Percentiles rank a stretch among this genome's conserved stretches.
Conservation (phyloP, 352 stramenopile species). For the Globisporangium carolinianum region DNA sequence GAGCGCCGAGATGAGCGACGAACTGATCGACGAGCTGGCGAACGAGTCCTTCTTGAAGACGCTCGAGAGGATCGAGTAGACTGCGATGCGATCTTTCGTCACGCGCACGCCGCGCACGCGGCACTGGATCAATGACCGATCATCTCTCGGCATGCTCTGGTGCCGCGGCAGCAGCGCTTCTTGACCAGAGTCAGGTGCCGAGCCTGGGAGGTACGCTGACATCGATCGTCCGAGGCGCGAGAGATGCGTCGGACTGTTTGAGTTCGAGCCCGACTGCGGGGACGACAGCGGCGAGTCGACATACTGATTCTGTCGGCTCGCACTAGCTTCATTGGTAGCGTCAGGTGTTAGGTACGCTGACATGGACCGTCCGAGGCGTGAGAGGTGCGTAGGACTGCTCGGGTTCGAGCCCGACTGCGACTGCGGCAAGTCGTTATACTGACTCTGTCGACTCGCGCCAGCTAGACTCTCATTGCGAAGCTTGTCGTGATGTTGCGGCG, state of each 20-base stretch:
- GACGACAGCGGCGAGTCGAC: neutral
- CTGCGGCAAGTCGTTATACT: neutral
- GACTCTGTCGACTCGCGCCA: neutral
- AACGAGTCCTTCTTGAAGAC: slow-evolving; percentile 15
- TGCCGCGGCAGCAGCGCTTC: neutral
- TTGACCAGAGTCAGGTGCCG: neutral
- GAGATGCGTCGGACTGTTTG: slow-evolving; percentile 2
- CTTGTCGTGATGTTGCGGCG: no score
- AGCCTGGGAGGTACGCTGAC: slow-evolving; percentile 5
- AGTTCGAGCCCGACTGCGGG: neutral
- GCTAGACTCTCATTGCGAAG: neutral
- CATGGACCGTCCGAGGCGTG: slow-evolving; percentile 11
- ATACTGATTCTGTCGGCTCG: neutral
- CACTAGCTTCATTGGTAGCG: neutral
- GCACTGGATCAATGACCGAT: slow-evolving; percentile 25
- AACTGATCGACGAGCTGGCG: slow-evolving; percentile 2
- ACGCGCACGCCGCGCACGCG: slow-evolving; percentile 48
- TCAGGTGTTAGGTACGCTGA: slow-evolving; percentile 1
- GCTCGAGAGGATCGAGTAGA: slow-evolving; percentile 54
- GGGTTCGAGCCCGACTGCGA: neutral
- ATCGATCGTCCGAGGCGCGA: slow-evolving; percentile 11
- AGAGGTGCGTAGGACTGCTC: slow-evolving; percentile 2
- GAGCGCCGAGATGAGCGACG: slow-evolving; percentile 6
- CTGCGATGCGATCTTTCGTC: slow-evolving; percentile 36
- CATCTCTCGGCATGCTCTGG: neutral